Base-by-base conservation (phyloP, 495 filamentous ascomycete species). In the Apodospora peruviana region DNA sequence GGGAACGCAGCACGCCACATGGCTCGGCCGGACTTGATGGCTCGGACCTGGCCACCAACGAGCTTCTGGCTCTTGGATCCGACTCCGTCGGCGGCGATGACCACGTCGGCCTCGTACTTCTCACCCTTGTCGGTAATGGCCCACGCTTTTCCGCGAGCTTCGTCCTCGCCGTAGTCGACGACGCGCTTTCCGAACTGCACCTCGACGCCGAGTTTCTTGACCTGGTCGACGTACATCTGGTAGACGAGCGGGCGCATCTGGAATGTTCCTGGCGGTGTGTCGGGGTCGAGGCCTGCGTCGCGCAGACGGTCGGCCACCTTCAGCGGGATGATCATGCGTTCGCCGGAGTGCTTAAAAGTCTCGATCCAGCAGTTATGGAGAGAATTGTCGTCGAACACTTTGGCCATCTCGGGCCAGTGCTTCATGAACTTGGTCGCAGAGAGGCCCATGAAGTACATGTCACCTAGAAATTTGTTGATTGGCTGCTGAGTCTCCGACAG, bases 31-130 rank as follows among this genome's bases (percentile, higher is more conserved):
- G 69, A 69, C 43, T 69, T 69, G 53, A 64, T 67, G 16, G 73
- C 72, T 14, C 68, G 56, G 3, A 78, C 72, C 50, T 78, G 64
- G 3, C 79, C 80, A 12, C 68, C 69, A 14, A 77, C 71, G 1
- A 78, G 52, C 29, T 61, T 68, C 40, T 73, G 68, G 14, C 76
- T 76, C 51, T 72, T 74, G 29, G 73, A 72, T 10, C 75, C 73
- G 5, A 82, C 66, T 12, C 79, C 81, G 62, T 84, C 81, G 2
- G 81, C 80, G 2, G 79, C 80, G 42, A 84, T 72, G 4, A 83
- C 66, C 1, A 83, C 45, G 57, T 84, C 77, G 4, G 76, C 77
- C 36, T 74, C 67, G 54, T 68, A 77, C 1, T 25, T 58, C 36
- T 73, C 67, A 10, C 77, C 79, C 32, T 77, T 64, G 19, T 77